Base-by-base conservation (phyloP, 108 stramenopile species). In the Skeletonema grethae region DNA sequence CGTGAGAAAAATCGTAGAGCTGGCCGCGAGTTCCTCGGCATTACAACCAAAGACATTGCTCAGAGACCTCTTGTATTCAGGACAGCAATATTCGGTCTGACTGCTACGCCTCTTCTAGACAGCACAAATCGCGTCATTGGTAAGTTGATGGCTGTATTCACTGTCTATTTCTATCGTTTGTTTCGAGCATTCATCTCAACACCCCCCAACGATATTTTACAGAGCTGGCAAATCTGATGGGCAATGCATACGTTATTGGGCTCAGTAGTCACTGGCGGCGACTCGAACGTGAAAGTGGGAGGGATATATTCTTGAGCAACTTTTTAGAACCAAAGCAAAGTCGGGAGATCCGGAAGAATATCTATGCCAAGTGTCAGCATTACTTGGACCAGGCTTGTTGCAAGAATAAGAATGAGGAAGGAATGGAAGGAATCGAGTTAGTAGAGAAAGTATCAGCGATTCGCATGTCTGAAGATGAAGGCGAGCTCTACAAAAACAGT, bases 161-260 rank as follows among this genome's bases (percentile, higher is more conserved):
- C 7, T 34, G 34, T 34, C 34, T 7, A 6, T 34, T 34, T 34
- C 34, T 45, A 45, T 10, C 13, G 0, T 45, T 45, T 11, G 10
- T 45, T n/a, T 45, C 10, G 15, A 45, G 12, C 8, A 34, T 34
- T 5, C 34, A 34, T 5, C 34, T 34, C 8, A 34, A 34, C 34
- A 34, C 34, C 8, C 8, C 6, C 34, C 34, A 34, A 34, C 34
- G 6, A 6, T 6, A 6, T 34, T 34, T 34, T 7, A 34, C 34
- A 34, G 91, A 92, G 59, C 73, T 92, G 15, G 91, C 88, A 3
- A 90, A 85, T 65, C 58, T 92, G 43, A 92, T 92, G 86, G 91
- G 89, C 22, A 79, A 82, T 25, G 79, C 88, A 0, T 93, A 93
- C 66, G 30, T 93, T 46, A 84, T 82, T 38, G 85, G 86, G 12